A percentile compares a stretch with the other conserved stretches of the same genome.
phyloP scores from a whole-genome alignment of 192 early-diverging fungal genomes.

The Entophlyctis luteolus region DNA sequence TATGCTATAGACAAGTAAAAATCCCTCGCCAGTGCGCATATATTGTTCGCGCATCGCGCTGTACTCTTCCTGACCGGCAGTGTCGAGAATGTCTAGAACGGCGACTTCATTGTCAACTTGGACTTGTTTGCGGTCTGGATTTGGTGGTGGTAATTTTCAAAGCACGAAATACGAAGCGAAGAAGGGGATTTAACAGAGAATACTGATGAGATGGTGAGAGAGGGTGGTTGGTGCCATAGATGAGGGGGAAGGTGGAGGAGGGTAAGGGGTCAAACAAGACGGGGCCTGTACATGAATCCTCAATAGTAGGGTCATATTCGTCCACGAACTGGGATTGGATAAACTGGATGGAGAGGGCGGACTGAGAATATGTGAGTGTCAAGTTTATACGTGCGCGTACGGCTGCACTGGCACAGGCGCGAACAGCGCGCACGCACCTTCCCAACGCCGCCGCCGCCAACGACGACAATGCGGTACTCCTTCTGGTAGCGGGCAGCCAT shows the following conservation, averaged over 20 bases:
- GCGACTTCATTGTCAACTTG: conserved; percentile 76
- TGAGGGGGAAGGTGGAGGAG: too few relatives aligned
- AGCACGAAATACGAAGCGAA: too few relatives aligned
- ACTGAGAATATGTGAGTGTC: too few relatives aligned
- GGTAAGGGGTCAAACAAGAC: not conserved
- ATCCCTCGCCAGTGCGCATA: conserved; percentile 84
- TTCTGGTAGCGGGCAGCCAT: conserved; percentile 18
- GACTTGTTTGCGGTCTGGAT: conserved; percentile 72
- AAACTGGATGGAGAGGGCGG: conserved; percentile 88
- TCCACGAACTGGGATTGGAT: conserved; percentile 81
- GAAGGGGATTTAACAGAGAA: not conserved
- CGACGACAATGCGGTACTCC: conserved; percentile 22
- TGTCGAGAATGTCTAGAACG: conserved; percentile 87
- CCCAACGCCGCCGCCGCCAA: conserved; percentile 20
- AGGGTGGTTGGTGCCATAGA: not conserved
- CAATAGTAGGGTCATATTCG: conserved; percentile 63
- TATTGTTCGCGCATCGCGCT: conserved; percentile 71
- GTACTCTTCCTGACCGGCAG: conserved; percentile 87
- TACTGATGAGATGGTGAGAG: not conserved
- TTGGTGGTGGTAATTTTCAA: conserved; percentile 30
- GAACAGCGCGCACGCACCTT: not conserved
- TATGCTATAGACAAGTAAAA: conserved; percentile 82
- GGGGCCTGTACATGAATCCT: conserved; percentile 41
- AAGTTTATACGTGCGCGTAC: too few relatives aligned
- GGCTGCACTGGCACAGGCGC: not conserved